Conservation (phyloP, 208 protist species). For the Herpetomonas samuelpessoai region DNA sequence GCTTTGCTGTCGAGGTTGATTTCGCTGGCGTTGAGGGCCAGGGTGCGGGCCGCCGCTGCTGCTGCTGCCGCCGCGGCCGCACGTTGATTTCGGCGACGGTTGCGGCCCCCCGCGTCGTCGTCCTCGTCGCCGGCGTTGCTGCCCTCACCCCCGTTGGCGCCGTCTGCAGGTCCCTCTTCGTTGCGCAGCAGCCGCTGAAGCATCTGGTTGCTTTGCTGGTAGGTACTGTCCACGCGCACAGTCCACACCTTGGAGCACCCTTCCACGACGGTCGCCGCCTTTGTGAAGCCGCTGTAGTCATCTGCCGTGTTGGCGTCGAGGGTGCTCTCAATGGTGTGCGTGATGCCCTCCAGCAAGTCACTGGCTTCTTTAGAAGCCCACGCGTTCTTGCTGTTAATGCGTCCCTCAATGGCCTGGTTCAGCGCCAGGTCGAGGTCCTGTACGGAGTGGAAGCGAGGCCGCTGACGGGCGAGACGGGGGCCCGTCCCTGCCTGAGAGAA, state of each 20-base stretch:
- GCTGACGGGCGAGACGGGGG: slow-evolving; percentile 45
- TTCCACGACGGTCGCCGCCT: slow-evolving; percentile 90
- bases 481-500: not conserved
- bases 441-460: slow-evolving; percentile 79
- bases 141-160: slow-evolving; percentile 13
- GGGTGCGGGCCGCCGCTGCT: slow-evolving; percentile 40
- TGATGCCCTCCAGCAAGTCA: slow-evolving; percentile 87
- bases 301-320: slow-evolving; percentile 59
- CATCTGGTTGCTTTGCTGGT: slow-evolving; percentile 85
- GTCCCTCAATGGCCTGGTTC: slow-evolving; percentile 86
- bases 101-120: slow-evolving; percentile 14
- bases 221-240: slow-evolving; percentile 89
- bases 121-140: slow-evolving; percentile 30
- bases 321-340: slow-evolving; percentile 82
- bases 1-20: slow-evolving; percentile 84
- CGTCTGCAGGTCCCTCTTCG: slow-evolving; percentile 39
- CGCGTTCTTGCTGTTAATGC: slow-evolving; percentile 89
- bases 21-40: slow-evolving; percentile 73
- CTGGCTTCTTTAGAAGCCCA: slow-evolving; percentile 87
- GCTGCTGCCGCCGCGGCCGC: slow-evolving; percentile 19
- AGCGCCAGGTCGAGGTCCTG: slow-evolving; percentile 85
- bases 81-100: slow-evolving; percentile 15
- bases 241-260: slow-evolving; percentile 93
- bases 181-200: slow-evolving; percentile 83
- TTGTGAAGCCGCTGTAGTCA: slow-evolving; percentile 87